Conservation (phyloP, 768 basidiomycete species). For the Rhizopogon vulgaris region DNA sequence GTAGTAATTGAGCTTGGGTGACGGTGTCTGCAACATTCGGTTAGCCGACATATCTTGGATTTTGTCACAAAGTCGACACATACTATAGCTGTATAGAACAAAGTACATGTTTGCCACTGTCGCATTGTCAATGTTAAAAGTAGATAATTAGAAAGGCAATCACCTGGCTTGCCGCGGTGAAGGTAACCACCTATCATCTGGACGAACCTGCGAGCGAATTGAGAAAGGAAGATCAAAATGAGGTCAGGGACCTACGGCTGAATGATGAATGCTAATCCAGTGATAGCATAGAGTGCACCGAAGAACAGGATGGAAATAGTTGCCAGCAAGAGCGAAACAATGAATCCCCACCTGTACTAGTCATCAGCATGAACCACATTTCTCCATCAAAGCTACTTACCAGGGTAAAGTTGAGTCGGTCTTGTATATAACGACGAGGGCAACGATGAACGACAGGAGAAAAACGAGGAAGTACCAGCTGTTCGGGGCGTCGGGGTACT, state of each 20-base stretch:
- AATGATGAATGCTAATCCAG: slow-evolving; percentile 19
- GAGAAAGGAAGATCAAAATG: not conserved
- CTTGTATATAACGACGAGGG: slow-evolving; percentile 49
- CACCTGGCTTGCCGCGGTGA: slow-evolving; percentile 34
- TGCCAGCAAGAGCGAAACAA: slow-evolving; percentile 48
- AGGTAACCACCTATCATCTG: slow-evolving; percentile 34
- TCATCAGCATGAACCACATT: slow-evolving; percentile 4
- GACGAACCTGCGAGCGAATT: slow-evolving; percentile 7
- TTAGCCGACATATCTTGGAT: too few species aligned
- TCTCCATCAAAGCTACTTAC: slow-evolving; percentile 22
- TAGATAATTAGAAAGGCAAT: slow-evolving; percentile 8
- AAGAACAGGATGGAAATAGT: slow-evolving; percentile 45
- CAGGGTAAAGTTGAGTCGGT: slow-evolving; percentile 50
- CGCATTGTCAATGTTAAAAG: not conserved
- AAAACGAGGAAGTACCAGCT: slow-evolving; percentile 27
- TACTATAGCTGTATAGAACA: slow-evolving; percentile 26
- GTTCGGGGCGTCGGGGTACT: slow-evolving; percentile 30
- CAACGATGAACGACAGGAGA: slow-evolving; percentile 36
- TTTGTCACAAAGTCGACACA: too few species aligned
- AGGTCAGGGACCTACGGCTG: slow-evolving; percentile 13
- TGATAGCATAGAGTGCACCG: slow-evolving; percentile 47
- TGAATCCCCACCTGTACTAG: slow-evolving; percentile 37
- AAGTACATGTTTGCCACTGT: not conserved
- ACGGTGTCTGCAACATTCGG: slow-evolving; percentile 39
- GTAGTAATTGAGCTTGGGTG: slow-evolving; percentile 43